phyloP scores from a whole-genome alignment of 2,329 filamentous ascomycete genomes.

The Hypoxylon sp. region DNA sequence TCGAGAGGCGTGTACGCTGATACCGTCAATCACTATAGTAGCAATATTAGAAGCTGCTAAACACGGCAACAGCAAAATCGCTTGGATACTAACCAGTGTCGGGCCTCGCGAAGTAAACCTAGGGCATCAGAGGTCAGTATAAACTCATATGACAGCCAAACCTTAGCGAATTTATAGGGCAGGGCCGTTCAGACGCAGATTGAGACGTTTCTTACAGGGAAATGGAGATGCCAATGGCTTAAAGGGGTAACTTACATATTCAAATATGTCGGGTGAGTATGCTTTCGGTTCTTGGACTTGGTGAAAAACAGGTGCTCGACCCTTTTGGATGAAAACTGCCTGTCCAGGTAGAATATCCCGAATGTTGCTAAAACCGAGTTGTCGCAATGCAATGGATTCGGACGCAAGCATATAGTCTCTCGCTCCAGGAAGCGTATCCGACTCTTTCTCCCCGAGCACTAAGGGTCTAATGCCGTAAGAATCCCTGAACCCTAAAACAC shows the following conservation, averaged over 20 bases:
- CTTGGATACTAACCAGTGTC: slow-evolving; percentile 63
- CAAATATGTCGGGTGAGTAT: slow-evolving; percentile 80
- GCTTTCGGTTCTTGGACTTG: slow-evolving; percentile 75
- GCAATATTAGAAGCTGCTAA: slow-evolving; percentile 9
- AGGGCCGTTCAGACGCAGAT: background rate
- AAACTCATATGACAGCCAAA: background rate
- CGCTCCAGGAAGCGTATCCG: slow-evolving; percentile 67
- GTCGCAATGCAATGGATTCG: slow-evolving; percentile 80
- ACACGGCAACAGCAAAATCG: background rate
- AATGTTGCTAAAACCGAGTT: slow-evolving; percentile 79
- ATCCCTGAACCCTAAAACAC: slow-evolving; percentile 80
- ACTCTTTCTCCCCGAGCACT: slow-evolving; percentile 75
- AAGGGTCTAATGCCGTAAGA: slow-evolving; percentile 85
- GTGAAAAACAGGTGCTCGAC: slow-evolving; percentile 76
- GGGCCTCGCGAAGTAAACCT: slow-evolving; percentile 83
- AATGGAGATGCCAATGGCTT: background rate
- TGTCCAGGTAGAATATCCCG: slow-evolving; percentile 80
- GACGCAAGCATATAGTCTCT: slow-evolving; percentile 87
- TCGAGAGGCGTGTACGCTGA: slow-evolving; percentile 69
- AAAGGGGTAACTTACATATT: slow-evolving; percentile 65
- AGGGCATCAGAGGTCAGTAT: slow-evolving; percentile 61
- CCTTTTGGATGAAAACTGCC: slow-evolving; percentile 83
- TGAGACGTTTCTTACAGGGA: background rate
- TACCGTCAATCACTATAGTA: slow-evolving; percentile 38
- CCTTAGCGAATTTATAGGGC: background rate